phyloP scores from a whole-genome alignment of 2,329 filamentous ascomycete species.

The Passalora sequoiae region DNA sequence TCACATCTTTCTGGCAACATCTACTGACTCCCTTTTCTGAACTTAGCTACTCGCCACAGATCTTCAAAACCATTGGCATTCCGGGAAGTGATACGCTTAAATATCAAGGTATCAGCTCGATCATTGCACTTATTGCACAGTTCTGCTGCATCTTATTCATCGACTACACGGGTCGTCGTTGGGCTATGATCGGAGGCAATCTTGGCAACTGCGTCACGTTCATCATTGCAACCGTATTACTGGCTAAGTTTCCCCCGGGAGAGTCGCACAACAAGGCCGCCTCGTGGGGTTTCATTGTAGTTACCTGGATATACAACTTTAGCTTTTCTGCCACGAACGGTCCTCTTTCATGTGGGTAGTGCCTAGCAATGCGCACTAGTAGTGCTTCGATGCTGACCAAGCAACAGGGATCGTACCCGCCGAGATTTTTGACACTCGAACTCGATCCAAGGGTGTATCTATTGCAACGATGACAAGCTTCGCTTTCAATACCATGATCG shows the following conservation, averaged over 20 bases:
- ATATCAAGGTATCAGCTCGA: constrained; percentile 70
- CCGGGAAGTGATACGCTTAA: constrained; percentile 59
- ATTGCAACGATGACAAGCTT: constrained; percentile 66
- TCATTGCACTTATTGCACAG: constrained; percentile 65
- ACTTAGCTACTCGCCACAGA: constrained; percentile 5
- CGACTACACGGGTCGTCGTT: constrained; percentile 65
- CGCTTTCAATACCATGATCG: constrained; percentile 73
- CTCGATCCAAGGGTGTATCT: constrained; percentile 63
- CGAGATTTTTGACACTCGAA: constrained; percentile 63
- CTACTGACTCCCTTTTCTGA: too few species aligned
- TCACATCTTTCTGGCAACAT: too few species aligned
- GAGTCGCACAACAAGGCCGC: constrained; percentile 49
- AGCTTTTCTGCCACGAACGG: constrained; percentile 67
- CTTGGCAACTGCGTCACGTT: constrained; percentile 66
- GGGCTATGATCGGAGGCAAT: constrained; percentile 68
- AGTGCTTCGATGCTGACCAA: constrained; percentile 6
- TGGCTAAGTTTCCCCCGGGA: constrained; percentile 59
- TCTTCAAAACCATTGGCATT: constrained; percentile 65
- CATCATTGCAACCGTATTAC: constrained; percentile 58
- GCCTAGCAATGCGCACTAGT: not conserved
- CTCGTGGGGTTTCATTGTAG: constrained; percentile 69
- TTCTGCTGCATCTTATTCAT: constrained; percentile 64
- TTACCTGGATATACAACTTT: constrained; percentile 78
- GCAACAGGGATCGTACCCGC: constrained; percentile 38
- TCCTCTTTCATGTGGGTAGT: constrained; percentile 51